Evolutionary conservation across 768 basidiomycete genomes (phyloP), one percentile per base, ranked within the genome.

Genomic region (Chalciporus piperatus): DNA sequence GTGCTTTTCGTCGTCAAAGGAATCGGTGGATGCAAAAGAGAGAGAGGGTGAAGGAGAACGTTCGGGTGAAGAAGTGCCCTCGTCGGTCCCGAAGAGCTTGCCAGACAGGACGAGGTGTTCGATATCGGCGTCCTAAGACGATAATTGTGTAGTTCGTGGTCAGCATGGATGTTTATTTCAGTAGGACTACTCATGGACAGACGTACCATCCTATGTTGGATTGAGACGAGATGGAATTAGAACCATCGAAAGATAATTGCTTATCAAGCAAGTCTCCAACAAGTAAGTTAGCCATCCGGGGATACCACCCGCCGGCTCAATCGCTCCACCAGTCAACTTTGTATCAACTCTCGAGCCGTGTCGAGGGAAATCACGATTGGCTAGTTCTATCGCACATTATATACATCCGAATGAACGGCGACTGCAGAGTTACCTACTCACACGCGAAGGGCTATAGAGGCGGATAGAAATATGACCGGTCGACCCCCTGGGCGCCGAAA

Each of bases 41-140:
- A 53, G 56, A 6, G 58, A 71, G 16, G 82, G 79, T 11, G 86
- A 84, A 13, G 78, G 76, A n/a, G 85, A 74, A 54, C 86, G 79
- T 12, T 71, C 68, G 3, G 89, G 87, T 3, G 89, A 89, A 3
- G 78, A 76, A 2, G 85, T 79, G 9, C 81, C 76, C 1, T 72
- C 68, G 14, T 66, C 55, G 4, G 76, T 75, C 38, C 77, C 78
- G 70, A 91, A 91, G 35, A 92, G 77, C 57, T 82, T 81, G 37
- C 90, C 90, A 13, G 90, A 91, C 38, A 89, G 82, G 41, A 89
- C 82, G 27, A 87, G 75, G 46, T 83, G 79, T 63, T 90, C 88
- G 46, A 90, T 77, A 61, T 85, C 76, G 2, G 71, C 73, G 46
- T 72, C 59, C 70, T 32, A 72, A 30, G 37, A 28, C 16, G 45